phyloP scores from a whole-genome alignment of 495 filamentous ascomycete genomes.

The Gamarada debralockiae region DNA sequence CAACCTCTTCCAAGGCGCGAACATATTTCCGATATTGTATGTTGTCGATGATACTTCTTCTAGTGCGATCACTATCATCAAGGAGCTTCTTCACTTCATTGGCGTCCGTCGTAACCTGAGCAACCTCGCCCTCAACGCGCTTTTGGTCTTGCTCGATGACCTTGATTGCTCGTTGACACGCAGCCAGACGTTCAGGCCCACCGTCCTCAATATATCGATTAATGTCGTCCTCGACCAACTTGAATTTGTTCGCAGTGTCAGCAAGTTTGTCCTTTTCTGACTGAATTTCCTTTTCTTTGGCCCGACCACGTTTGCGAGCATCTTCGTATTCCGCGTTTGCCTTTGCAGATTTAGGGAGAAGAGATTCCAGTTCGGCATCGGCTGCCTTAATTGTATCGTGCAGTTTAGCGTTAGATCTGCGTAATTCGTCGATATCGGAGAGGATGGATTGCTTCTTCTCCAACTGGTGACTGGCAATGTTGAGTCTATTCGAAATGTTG shows the following conservation, averaged over 20 bases:
- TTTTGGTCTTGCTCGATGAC: constrained; percentile 60
- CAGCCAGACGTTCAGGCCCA: constrained; percentile 66
- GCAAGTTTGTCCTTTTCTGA: constrained; percentile 66
- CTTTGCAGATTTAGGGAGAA: constrained; percentile 70
- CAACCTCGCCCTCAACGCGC: constrained; percentile 62
- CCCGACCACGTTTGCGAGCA: constrained; percentile 63
- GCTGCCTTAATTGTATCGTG: constrained; percentile 59
- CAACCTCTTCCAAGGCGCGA: constrained; percentile 60
- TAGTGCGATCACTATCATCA: constrained; percentile 71
- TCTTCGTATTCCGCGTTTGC: constrained; percentile 73
- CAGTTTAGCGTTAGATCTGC: constrained; percentile 60
- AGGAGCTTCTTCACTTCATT: constrained; percentile 78
- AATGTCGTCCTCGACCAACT: constrained; percentile 70
- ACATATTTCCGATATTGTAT: constrained; percentile 73
- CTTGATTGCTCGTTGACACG: constrained; percentile 66
- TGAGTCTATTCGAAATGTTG: constrained; percentile 66
- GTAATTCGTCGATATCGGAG: constrained; percentile 67
- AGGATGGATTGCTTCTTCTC: constrained; percentile 70
- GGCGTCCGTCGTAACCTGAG: constrained; percentile 58
- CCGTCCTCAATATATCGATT: constrained; percentile 73
- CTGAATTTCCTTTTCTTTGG: constrained; percentile 69
- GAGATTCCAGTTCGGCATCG: constrained; percentile 63
- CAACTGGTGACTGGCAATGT: constrained; percentile 64
- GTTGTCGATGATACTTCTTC: constrained; percentile 82
- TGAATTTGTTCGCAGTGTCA: constrained; percentile 71